A percentile compares a stretch with the other conserved stretches of the same genome.
phyloP scores from a whole-genome alignment of 1,284 basidiomycete species.

The Pisolithus thermaeus region DNA sequence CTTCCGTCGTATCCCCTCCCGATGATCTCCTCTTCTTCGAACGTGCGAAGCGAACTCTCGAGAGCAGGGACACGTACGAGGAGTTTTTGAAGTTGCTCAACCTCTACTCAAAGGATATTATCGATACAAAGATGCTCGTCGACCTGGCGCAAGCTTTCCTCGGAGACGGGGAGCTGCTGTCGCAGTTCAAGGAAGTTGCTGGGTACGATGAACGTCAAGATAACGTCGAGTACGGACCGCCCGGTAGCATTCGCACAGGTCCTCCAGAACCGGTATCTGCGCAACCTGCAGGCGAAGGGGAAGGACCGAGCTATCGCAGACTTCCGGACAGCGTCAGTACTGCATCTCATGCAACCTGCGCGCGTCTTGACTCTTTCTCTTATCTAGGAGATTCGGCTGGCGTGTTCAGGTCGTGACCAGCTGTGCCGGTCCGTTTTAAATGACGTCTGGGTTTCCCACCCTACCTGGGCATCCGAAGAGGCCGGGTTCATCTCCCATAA shows the following conservation, averaged over 20 bases:
- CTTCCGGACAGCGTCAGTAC: conserved; percentile 77
- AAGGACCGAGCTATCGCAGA: conserved; percentile 88
- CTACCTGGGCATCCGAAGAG: conserved; percentile 96
- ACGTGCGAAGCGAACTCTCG: conserved; percentile 75
- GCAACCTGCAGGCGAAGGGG: conserved; percentile 64
- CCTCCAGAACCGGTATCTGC: conserved; percentile 66
- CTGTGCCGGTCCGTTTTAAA: conserved; percentile 97
- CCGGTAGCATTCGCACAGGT: conserved; percentile 67
- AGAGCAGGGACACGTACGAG: conserved; percentile 70
- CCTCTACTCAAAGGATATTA: conserved; percentile 82
- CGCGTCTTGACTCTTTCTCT: conserved; percentile 5
- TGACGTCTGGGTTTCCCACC: conserved; percentile 95
- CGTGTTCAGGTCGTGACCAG: conserved; percentile 92
- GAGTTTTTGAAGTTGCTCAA: conserved; percentile 83
- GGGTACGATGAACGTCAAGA: conserved; percentile 70
- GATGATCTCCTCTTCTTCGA: conserved; percentile 95
- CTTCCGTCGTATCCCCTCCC: conserved; percentile 41
- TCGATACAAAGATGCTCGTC: conserved; percentile 81
- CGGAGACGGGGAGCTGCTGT: conserved; percentile 74
- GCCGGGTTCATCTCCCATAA: conserved; percentile 92
- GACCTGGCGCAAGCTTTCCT: conserved; percentile 80
- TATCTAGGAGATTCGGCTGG: conserved; percentile 78
- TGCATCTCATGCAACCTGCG: conserved; percentile 1
- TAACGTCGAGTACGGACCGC: conserved; percentile 68
- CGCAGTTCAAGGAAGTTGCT: conserved; percentile 84